Base-by-base conservation (phyloP, 2,329 filamentous ascomycete genomes). In the Trichoderma simmonsii region DNA sequence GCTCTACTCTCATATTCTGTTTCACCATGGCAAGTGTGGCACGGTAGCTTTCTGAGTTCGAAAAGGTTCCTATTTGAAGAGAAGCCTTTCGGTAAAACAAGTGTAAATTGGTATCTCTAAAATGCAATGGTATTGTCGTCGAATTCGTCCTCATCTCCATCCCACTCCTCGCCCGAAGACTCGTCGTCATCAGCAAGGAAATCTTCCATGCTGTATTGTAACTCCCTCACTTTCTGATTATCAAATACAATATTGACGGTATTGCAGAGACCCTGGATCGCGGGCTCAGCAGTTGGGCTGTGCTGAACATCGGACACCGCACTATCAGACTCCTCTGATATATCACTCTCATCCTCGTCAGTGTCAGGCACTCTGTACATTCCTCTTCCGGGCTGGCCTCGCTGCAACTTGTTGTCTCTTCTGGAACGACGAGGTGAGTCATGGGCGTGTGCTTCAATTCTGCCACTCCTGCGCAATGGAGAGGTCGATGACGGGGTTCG, bases 171-270 rank as follows among this genome's bases (percentile, higher is more conserved):
- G 48, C 88, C 85, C 43, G 88, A 86, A 71, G 88, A 86, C 4
- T 85, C 85, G 3, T 84, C 81, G 80, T 92, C 81, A 15, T 71
- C 71, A 15, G 71, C 18, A 8, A 93, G 80, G 76, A 95, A 95
- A 78, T 95, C 92, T 1, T 87, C 88, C 84, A 94, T 93, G 26
- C 86, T 86, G 74, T 87, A 93, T 73, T 91, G 89, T 28, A 87
- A 82, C 81, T 94, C 92, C 3, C 86, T 86, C 6, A 90, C 90
- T 73, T 93, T 90, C 77, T 93, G 88, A 78, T 95, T 95, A 80
- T 95, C 93, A 75, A 95, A 90, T 59, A 89, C 84, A 57, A 95
- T 86, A 73, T 92, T 88, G 21, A 95, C 92, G 6, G 89, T 85
- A 54, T 90, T 86, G 77, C 92, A 95, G 75, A 91, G 85, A 1